Percentiles rank a stretch among this genome's conserved stretches.
Evolutionary conservation across 768 basidiomycete genomes (phyloP).

Genomic region (Trametopsis cervina): DNA sequence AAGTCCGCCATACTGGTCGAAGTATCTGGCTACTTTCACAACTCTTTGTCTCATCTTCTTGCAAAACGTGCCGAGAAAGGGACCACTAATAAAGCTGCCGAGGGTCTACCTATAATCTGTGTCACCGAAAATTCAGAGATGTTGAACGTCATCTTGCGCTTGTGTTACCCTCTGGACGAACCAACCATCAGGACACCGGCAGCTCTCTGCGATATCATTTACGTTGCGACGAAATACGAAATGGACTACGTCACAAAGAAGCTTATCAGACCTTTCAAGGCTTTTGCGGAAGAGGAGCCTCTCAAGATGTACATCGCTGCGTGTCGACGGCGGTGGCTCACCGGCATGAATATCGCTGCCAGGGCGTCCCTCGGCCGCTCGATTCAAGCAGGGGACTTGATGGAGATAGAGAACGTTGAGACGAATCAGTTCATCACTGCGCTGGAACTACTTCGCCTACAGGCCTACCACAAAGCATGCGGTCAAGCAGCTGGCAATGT

Average conservation of each 20-base stretch:
- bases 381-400: neutral
- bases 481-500: neutral
- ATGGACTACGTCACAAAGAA: constrained; percentile 13
- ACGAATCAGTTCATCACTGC: constrained; percentile 1
- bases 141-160: constrained; percentile 16
- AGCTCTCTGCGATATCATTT: constrained; percentile 14
- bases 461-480: constrained; percentile 2
- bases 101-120: neutral
- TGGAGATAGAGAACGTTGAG: neutral
- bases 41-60: too few relatives aligned
- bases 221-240: constrained; percentile 22
- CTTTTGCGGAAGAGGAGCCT: neutral
- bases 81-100: too few relatives aligned
- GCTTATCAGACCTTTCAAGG: neutral
- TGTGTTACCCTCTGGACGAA: constrained; percentile 17
- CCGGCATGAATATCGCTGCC: neutral
- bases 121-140: constrained; percentile 15
- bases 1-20: too few relatives aligned
- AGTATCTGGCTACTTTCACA: too few relatives aligned
- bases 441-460: neutral
- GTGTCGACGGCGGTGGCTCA: neutral
- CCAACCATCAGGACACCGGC: constrained; percentile 1
- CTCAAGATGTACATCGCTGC: constrained; percentile 1
- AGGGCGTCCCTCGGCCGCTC: neutral
- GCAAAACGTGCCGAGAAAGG: too few relatives aligned